phyloP scores from a whole-genome alignment of 352 stramenopile genomes.

The Pythium rhizo-oryzae region DNA sequence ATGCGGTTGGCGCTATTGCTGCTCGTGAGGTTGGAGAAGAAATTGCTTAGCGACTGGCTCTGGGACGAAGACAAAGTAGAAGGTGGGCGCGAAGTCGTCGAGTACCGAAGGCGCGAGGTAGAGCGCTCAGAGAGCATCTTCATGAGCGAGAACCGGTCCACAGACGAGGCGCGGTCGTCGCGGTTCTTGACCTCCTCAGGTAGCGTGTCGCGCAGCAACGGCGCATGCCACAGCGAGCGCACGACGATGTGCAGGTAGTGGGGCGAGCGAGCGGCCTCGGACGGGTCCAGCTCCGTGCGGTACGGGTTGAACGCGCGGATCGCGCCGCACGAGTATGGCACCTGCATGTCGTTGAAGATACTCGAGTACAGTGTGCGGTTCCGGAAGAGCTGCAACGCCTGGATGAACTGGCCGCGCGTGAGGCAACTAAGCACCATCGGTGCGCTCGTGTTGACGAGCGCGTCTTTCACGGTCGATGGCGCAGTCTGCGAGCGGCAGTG shows the following conservation, averaged over 20 bases:
- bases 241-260: conserved; percentile 73
- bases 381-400: conserved; percentile 72
- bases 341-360: conserved; percentile 81
- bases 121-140: conserved; percentile 20
- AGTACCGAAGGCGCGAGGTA: not conserved
- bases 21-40: conserved; percentile 17
- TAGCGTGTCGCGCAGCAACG: conserved; percentile 63
- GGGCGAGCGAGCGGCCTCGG: conserved; percentile 51
- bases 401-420: conserved; percentile 69
- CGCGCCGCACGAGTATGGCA: conserved; percentile 74
- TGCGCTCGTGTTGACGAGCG: not conserved
- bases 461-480: not conserved
- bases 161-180: conserved; percentile 24
- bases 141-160: conserved; percentile 28
- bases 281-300: conserved; percentile 37
- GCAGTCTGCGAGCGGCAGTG: conserved; percentile 30
- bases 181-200: conserved; percentile 48
- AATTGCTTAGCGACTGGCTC: conserved; percentile 16
- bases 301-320: conserved; percentile 87
- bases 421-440: conserved; percentile 64
- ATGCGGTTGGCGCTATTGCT: not conserved
- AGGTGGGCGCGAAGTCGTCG: not conserved
- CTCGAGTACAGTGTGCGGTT: conserved; percentile 72
- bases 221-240: conserved; percentile 55
- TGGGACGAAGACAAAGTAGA: not conserved